phyloP scores from a whole-genome alignment of 371 early-diverging fungal genomes.

The Umbelopsis sp. region DNA sequence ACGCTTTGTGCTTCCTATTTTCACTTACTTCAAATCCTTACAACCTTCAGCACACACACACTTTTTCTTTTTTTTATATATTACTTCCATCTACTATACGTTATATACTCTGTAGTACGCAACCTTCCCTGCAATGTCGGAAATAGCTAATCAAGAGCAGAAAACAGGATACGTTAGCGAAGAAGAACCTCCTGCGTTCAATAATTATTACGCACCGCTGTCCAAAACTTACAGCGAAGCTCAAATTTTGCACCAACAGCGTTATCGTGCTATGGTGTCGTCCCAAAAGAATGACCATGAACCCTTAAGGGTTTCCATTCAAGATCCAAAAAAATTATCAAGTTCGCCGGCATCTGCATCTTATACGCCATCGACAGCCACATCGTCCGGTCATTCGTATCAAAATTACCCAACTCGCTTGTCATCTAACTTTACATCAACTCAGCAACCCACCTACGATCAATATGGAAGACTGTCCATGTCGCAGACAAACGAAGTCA shows the following conservation, averaged over 20 bases:
- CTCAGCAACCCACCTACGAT: slow-evolving; percentile 12
- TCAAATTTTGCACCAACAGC: slow-evolving; percentile 15
- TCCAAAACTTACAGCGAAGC: slow-evolving; percentile 23
- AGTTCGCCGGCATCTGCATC: slow-evolving; percentile 21
- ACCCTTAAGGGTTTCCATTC: slow-evolving; percentile 19
- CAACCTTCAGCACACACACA: neutral
- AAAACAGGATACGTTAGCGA: slow-evolving; percentile 15
- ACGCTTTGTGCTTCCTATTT: neutral
- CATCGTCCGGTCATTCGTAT: slow-evolving; percentile 5
- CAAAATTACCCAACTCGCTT: slow-evolving; percentile 17
- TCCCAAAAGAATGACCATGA: slow-evolving; percentile 16
- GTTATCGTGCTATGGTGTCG: slow-evolving; percentile 13
- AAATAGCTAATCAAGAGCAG: slow-evolving; percentile 13
- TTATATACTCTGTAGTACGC: neutral
- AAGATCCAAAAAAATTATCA: neutral
- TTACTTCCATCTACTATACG: neutral
- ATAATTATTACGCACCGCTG: slow-evolving; percentile 35
- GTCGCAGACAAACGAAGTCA: slow-evolving; percentile 32
- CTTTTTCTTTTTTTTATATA: neutral
- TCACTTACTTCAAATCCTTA: neutral
- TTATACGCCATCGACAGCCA: slow-evolving; percentile 15
- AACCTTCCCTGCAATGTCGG: neutral
- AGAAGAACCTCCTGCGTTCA: slow-evolving; percentile 29
- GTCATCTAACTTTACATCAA: slow-evolving; percentile 15
- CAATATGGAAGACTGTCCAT: slow-evolving; percentile 33